Conservation (phyloP, 2,329 filamentous ascomycete genomes). For the Epichloe coenophiala region DNA sequence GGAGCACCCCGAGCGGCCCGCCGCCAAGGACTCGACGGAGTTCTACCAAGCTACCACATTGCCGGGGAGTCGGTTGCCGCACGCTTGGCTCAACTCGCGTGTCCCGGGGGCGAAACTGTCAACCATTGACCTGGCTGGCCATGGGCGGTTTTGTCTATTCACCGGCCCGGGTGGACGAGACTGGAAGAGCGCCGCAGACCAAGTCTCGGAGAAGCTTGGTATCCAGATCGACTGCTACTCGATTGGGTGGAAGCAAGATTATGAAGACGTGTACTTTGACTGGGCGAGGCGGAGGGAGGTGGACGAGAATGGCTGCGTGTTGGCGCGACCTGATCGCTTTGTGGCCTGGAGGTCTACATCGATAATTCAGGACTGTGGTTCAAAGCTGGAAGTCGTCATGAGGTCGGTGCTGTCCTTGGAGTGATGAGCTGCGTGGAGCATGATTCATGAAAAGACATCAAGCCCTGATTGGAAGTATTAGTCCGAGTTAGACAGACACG, state of each 20-base stretch:
- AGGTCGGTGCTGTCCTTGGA: neutral
- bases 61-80: constrained; percentile 46
- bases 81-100: constrained; percentile 45
- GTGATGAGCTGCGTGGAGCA: neutral
- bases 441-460: neutral
- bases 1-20: constrained; percentile 16
- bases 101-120: constrained; percentile 33
- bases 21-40: constrained; percentile 25
- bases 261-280: constrained; percentile 47
- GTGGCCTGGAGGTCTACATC: constrained; percentile 34
- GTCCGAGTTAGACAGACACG: no score
- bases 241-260: constrained; percentile 46
- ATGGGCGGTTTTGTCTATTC: constrained; percentile 36
- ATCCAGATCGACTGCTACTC: constrained; percentile 34
- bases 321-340: constrained; percentile 45
- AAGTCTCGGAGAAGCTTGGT: constrained; percentile 23
- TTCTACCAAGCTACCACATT: constrained; percentile 36
- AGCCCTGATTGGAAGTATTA: no score
- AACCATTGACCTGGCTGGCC: constrained; percentile 46
- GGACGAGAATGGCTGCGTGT: constrained; percentile 41
- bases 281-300: constrained; percentile 42
- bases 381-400: neutral
- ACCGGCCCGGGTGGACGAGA: constrained; percentile 41
- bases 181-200: constrained; percentile 37
- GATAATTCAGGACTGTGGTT: neutral